Conservation (phyloP, 2,329 filamentous ascomycete genomes). For the Botrytis aclada region DNA sequence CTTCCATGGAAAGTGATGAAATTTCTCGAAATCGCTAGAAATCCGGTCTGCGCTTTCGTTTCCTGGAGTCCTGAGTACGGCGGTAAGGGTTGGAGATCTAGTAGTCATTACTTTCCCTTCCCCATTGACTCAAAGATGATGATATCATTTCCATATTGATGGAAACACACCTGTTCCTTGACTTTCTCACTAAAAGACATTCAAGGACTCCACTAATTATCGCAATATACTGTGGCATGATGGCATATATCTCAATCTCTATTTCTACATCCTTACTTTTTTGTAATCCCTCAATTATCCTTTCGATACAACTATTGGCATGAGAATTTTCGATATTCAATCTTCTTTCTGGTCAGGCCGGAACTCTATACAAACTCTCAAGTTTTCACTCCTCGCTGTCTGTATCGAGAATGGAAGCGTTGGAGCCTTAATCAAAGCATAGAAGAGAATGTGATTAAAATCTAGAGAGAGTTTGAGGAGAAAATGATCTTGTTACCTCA, state of each 20-base stretch:
- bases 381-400: not conserved
- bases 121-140: not conserved
- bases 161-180: not conserved
- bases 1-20: not conserved
- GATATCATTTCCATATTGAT: not conserved
- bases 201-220: not conserved
- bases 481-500: not conserved
- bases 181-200: not conserved
- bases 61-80: not conserved
- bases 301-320: too few species aligned
- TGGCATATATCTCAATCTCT: rapidly evolving
- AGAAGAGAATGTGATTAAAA: not conserved
- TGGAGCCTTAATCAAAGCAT: not conserved
- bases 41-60: not conserved
- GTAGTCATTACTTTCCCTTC: not conserved
- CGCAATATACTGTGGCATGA: not conserved
- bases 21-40: not conserved
- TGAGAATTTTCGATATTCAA: not conserved
- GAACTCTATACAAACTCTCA: not conserved
- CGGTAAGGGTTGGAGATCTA: not conserved
- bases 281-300: rapidly evolving
- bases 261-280: not conserved
- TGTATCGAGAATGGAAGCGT: not conserved
- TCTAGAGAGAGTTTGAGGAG: too few species aligned
- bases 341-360: not conserved